Base-by-base conservation (phyloP, 31 red algal genomes). In the Asparagopsis taxiformis region DNA sequence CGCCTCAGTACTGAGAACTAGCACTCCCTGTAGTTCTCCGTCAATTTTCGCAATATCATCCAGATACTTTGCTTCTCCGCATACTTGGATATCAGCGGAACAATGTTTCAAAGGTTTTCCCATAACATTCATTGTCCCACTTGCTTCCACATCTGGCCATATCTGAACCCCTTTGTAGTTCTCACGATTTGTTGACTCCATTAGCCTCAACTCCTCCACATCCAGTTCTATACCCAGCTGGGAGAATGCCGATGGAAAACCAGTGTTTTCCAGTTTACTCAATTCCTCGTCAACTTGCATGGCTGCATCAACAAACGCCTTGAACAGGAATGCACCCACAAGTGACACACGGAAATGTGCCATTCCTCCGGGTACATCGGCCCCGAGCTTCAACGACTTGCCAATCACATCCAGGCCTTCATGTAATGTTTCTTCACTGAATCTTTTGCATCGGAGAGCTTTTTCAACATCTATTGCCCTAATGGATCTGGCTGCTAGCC, bases 311-410 rank as follows among this genome's bases (percentile, higher is more conserved):
- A 88, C 24, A 62, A 81, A 95, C 26, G 85, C 72, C 48, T 91
- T 84, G 31, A 78, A 90, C 33, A 96, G 3, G 36, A 96, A 80
- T 28, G 63, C 60, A 8, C 74, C 34, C 29, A 82, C 93, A 1
- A 96, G 49, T 16, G 58, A 38, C 55, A 63, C 59, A 9, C 93
- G 77, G 48, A 72, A 96, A 30, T 72, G 50, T 1, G 79, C 65
- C 93, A 91, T 91, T 19, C 93, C 93, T 6, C 93, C 93, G 3
- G 93, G 93, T 22, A 88, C 87, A 34, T 77, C 68, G 0, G 7
- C 69, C 4, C 72, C 65, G 13, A 96, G 73, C 31, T 24, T 16
- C 26, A 78, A 26, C 11, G 74, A 70, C 10, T 44, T 28, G 19
- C 51, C 59, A 20, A 91, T 58, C 9, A 56, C 62, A 34, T 72